Evolutionary conservation across 768 basidiomycete species (phyloP), one percentile per base, ranked within the genome.

Genomic region (Hericium alpestre): DNA sequence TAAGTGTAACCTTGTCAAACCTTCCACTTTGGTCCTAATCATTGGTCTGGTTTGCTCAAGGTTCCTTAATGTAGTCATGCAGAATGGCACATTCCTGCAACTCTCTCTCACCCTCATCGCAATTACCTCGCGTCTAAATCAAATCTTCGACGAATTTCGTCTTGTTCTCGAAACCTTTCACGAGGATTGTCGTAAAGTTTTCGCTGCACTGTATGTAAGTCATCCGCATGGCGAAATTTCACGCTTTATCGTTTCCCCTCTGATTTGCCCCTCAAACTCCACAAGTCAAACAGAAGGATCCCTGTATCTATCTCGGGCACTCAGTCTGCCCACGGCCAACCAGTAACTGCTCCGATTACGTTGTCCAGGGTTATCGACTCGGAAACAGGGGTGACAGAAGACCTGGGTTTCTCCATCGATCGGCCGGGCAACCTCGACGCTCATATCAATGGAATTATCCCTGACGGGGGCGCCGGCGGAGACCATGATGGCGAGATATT

Each of bases 81-180:
- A 85, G 65, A 77, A 80, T 0, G 87, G 84, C 16, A 83, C 87
- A 16, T 92, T 92, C 64, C 72, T 86, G 12, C 84, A 86, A 59
- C 65, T 87, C 15, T 69, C 84, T n/a, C 65, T 92, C 49, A 71
- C 80, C 4, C 73, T 90, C 43, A 72, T 75, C 22, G 86, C 82
- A 12, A 76, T 87, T 40, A 70, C 77, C 47, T 84, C 85, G 2
- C 77, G 88, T 56, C 67, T 87, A 65, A 49, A 53, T 3, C 60
- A 56, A 16, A 54, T 61, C 8, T 51, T 54, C n/a, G 47, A 50
- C 20, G 57, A 50, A 10, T 2, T 60, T 9, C 48, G 52, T 3
- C 11, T 48, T 39, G 53, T 38, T 18, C 38, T 61, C 13, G 53
- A 47, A 9, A 22, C 39, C 7, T 27, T 61, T 27, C 53, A 55